These are phyloP conservation scores for Gonium pectorale DNA, from an alignment of 139 green algal species.

Conservation along the genomic window DNA sequence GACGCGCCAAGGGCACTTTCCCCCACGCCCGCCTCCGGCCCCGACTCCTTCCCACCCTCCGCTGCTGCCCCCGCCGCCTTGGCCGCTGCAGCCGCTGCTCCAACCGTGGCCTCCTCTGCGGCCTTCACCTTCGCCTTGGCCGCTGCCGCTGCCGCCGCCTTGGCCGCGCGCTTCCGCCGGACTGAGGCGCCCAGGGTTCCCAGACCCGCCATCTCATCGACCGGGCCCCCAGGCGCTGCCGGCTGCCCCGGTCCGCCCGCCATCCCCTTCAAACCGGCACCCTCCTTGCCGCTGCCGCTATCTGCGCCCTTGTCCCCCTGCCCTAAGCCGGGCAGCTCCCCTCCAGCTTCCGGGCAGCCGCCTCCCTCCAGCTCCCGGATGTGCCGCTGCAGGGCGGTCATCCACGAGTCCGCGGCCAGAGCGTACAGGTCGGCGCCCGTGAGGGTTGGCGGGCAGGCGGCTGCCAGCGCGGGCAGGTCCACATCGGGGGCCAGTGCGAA, in stretches of 20 bases:
- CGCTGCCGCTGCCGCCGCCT: neutral
- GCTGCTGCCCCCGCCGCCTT: neutral
- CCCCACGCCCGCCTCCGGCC: no score
- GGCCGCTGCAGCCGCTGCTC: neutral
- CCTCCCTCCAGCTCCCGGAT: conserved; percentile 38
- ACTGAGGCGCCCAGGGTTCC: conserved; percentile 7
- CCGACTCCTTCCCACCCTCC: neutral
- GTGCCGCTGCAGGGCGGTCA: conserved; percentile 72
- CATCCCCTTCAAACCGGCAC: neutral
- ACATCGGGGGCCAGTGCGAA: conserved; percentile 81
- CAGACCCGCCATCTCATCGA: neutral
- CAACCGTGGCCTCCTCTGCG: neutral
- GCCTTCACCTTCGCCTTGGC: no score
- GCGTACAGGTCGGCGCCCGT: conserved; percentile 97
- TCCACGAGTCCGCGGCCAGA: conserved; percentile 94
- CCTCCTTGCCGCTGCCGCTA: no score
- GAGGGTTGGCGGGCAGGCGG: conserved; percentile 67
- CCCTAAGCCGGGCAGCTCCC: no score
- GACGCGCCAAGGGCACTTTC: no score
- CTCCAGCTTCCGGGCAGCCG: neutral
- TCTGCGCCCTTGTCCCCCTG: no score
- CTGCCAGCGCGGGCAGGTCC: conserved; percentile 73
- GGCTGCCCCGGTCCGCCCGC: neutral
- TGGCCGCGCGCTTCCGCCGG: neutral
- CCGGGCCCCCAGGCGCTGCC: neutral